Evolutionary conservation across 441 rosid species (phyloP), one percentile per base, ranked within the genome.

Genomic region (Biscutella laevigata): DNA sequence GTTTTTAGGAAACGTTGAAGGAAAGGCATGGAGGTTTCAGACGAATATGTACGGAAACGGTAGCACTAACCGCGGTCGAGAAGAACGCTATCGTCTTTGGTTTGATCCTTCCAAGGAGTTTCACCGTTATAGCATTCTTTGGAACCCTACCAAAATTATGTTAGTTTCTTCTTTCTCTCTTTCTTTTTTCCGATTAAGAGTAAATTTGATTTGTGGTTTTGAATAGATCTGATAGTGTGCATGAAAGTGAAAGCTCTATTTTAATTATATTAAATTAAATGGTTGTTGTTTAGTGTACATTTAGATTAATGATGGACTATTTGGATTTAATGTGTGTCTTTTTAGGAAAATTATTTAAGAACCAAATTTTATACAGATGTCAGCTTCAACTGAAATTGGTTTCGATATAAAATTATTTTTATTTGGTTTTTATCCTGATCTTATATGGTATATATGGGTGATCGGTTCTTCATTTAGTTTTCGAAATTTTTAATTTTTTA

Each of bases 21-120:
- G 95, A n/a, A 77, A 84, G 58, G 83, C 92, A 9, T 91, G 98
- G 98, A 80, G 95, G 52, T 83, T 91, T 39, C 98, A 91, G 44
- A 91, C 96, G 0, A 91, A 88, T 59, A 59, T 91, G 69, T 91
- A 91, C 12, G 96, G 96, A 0, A 85, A 91, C 42, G 96, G 98
- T 1, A 91, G 98, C 76, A 82, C 87, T 0, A 36, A 15, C 37
- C 77, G 83, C 4, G 98, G 98, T 7, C 71, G 98, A 9, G 98
- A 91, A 63, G 98, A 91, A 62, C 72, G 98, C 3, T 91, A 91
- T 43, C 73, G 77, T 0, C 79, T 91, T 29, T 91, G 98, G 98
- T 91, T 91, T 58, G 98, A 88, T 70, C 98, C 98, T 5, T 70
- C 94, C 1, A 75, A 76, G 55, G 88, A 88, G 27, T 85, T 76